Percentiles rank a stretch among this genome's conserved stretches.
These are phyloP conservation scores for Euphorbia peplus DNA, from an alignment of 345 rosid species.

Conservation along the genomic window DNA sequence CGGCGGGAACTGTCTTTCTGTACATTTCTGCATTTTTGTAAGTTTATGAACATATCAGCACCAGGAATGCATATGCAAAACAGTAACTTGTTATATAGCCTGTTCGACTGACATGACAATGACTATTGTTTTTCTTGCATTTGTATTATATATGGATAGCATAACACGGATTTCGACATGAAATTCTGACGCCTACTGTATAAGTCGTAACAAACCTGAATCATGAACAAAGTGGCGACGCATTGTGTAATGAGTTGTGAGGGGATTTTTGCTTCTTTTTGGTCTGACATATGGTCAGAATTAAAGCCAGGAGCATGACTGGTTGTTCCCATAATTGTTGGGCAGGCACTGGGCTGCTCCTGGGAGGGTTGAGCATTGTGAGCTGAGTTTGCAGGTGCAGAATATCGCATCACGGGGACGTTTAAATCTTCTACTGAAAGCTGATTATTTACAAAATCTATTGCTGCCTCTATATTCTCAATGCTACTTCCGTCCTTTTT, in stretches of 20 bases:
- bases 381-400: conserved; percentile 31
- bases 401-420: conserved; percentile 13
- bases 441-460: conserved; percentile 58
- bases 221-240: conserved; percentile 72
- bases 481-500: conserved; percentile 34
- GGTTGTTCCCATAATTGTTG: conserved; percentile 31
- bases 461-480: conserved; percentile 56
- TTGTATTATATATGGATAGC: too few species aligned
- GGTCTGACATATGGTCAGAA: conserved; percentile 27
- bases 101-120: too few species aligned
- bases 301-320: conserved; percentile 32
- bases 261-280: conserved; percentile 47
- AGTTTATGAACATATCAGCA: conserved; percentile 1
- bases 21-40: conserved; percentile 65
- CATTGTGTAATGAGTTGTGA: conserved; percentile 61
- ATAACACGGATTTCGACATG: too few species aligned
- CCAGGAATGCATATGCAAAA: too few species aligned
- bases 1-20: conserved; percentile 78
- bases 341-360: conserved; percentile 36
- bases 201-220: conserved; percentile 47
- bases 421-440: conserved; percentile 40
- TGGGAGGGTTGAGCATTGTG: conserved; percentile 29
- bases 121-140: too few species aligned
- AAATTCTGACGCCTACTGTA: too few species aligned
- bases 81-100: too few species aligned